Conservation (phyloP, 257 asterid species). For the Euphrasia confusa region DNA sequence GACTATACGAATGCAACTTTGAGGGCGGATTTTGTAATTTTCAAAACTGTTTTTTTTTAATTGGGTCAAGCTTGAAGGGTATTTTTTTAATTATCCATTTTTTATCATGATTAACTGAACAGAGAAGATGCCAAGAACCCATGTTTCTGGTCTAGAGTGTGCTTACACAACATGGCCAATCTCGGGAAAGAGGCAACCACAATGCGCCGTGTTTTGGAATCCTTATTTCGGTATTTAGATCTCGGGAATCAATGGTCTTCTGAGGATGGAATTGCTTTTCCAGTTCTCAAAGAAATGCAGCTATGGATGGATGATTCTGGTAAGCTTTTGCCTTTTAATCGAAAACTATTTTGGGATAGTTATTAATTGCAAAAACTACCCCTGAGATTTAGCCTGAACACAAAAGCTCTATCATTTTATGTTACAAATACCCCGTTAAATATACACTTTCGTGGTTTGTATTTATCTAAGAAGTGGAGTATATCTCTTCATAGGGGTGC, state of each 20-base stretch:
- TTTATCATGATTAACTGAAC: slow-evolving; percentile 24
- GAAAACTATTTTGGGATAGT: not conserved
- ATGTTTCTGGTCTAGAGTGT: slow-evolving; percentile 83
- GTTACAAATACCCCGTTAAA: not conserved
- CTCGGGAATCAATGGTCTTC: slow-evolving; percentile 68
- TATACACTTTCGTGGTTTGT: no score
- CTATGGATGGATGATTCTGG: slow-evolving; percentile 85
- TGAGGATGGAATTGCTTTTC: slow-evolving; percentile 70
- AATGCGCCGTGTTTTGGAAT: slow-evolving; percentile 94
- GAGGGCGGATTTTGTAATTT: no score
- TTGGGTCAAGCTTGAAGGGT: not conserved
- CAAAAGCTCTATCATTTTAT: not conserved
- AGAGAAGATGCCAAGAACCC: slow-evolving; percentile 79
- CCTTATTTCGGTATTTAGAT: slow-evolving; percentile 83
- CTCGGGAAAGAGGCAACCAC: slow-evolving; percentile 96
- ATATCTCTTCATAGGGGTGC: no score
- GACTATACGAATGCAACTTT: no score
- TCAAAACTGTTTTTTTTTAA: not conserved
- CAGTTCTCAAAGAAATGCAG: slow-evolving; percentile 91
- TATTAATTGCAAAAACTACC: not conserved
- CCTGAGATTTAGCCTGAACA: not conserved
- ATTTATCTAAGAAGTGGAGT: no score
- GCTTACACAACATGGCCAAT: slow-evolving; percentile 91
- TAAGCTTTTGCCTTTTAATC: slow-evolving; percentile 25
- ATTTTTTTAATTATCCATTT: not conserved